Conservation (phyloP, 495 filamentous ascomycete species). For the Podospora pseudocomata region DNA sequence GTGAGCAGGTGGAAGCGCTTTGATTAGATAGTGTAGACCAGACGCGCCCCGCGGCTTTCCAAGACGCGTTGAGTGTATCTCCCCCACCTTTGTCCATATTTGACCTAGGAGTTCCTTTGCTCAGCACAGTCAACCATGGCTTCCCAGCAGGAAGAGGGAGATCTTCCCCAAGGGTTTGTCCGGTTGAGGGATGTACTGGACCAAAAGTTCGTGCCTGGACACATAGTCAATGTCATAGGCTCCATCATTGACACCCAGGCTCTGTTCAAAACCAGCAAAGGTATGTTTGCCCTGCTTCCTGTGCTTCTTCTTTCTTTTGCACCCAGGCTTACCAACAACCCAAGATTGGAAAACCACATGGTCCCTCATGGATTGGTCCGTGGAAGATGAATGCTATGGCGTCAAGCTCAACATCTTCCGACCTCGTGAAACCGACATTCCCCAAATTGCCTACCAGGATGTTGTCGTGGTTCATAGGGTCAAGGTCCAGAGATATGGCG, state of each 20-base stretch:
- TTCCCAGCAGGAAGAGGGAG: neutral
- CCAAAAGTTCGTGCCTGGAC: conserved; percentile 19
- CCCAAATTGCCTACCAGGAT: conserved; percentile 37
- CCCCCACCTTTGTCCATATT: no score
- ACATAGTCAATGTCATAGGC: conserved; percentile 47
- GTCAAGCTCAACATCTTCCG: conserved; percentile 45
- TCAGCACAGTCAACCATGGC: neutral
- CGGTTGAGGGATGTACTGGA: conserved; percentile 34
- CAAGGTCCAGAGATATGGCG: conserved; percentile 34
- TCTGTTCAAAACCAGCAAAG: conserved; percentile 38
- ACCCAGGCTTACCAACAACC: neutral
- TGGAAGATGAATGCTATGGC: conserved; percentile 26
- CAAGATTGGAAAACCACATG: conserved; percentile 42
- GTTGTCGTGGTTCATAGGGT: conserved; percentile 39
- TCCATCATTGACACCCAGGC: conserved; percentile 47
- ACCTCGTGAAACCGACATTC: conserved; percentile 34
- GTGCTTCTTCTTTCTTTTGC: neutral
- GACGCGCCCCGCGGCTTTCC: neutral
- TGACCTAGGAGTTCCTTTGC: neutral
- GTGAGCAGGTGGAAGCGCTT: neutral
- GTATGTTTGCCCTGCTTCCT: conserved; percentile 28
- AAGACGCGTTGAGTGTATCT: neutral
- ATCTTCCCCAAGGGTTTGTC: conserved; percentile 33
- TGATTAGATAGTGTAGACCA: neutral
- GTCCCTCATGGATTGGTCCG: conserved; percentile 42